phyloP scores from a whole-genome alignment of 2,329 filamentous ascomycete species.

The Nemania bipapillata region DNA sequence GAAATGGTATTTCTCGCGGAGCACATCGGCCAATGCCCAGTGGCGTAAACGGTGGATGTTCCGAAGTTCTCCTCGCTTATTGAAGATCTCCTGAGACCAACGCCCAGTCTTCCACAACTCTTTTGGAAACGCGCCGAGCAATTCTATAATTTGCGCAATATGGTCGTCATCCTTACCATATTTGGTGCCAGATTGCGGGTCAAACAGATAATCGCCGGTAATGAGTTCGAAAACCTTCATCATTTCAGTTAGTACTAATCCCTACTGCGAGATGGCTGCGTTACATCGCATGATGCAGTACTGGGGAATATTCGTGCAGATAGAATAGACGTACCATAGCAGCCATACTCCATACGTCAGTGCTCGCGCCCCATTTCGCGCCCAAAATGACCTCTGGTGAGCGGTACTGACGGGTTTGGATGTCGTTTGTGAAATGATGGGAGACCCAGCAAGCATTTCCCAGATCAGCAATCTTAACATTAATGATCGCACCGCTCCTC shows the following conservation, averaged over 20 bases:
- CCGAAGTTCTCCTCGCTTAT: constrained; percentile 93
- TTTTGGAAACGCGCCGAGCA: constrained; percentile 92
- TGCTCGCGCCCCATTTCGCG: constrained; percentile 98
- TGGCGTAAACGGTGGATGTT: constrained; percentile 97
- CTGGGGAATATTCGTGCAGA: background rate
- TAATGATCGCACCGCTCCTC: constrained; percentile 74
- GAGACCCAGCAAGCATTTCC: constrained; percentile 99
- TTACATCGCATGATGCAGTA: background rate
- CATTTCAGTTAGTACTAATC: constrained; percentile 21
- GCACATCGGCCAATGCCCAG: constrained; percentile 92
- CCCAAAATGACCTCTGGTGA: constrained; percentile 97
- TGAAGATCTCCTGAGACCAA: constrained; percentile 99
- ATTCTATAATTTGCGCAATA: constrained; percentile 97
- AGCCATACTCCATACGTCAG: constrained; percentile 99
- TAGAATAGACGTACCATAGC: constrained; percentile 79
- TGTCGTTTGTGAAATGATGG: constrained; percentile 99
- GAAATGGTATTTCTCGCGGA: constrained; percentile 97
- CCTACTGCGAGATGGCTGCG: background rate
- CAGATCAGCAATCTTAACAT: constrained; percentile 97
- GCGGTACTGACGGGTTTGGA: constrained; percentile 95
- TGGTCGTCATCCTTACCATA: constrained; percentile 99
- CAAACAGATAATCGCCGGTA: constrained; percentile 97
- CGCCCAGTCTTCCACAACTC: constrained; percentile 91
- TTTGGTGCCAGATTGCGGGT: constrained; percentile 97
- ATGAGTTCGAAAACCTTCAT: constrained; percentile 92